Evolutionary conservation across 352 stramenopile species (phyloP).

Genomic region (Pythium insidiosum): DNA sequence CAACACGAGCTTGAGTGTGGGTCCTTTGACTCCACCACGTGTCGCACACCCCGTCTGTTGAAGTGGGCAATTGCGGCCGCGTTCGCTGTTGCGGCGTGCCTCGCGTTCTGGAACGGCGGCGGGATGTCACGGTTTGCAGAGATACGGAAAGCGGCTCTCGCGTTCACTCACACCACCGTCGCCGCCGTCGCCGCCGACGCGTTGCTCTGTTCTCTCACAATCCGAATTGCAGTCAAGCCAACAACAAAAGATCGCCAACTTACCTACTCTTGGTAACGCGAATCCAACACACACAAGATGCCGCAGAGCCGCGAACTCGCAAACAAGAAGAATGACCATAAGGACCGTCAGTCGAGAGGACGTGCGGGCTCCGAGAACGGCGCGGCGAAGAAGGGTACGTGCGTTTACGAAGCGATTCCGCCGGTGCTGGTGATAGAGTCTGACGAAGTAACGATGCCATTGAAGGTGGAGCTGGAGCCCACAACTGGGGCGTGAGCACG

Average conservation of each 20-base stretch:
- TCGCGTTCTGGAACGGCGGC: neutral
- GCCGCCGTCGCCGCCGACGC: too few relatives aligned
- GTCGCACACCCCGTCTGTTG: constrained; percentile 8
- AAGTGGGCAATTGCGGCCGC: too few relatives aligned
- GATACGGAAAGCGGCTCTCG: too few relatives aligned
- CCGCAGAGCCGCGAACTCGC: constrained; percentile 65
- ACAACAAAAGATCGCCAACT: constrained; percentile 1
- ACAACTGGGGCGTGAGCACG: constrained; percentile 70
- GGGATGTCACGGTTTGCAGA: constrained; percentile 6
- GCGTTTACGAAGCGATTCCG: too few relatives aligned
- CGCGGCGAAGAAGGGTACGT: constrained; percentile 53
- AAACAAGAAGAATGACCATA: constrained; percentile 84
- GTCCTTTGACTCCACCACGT: too few relatives aligned
- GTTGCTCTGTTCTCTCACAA: constrained; percentile 4
- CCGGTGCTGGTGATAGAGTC: too few relatives aligned
- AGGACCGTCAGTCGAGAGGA: constrained; percentile 76
- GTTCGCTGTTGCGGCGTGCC: too few relatives aligned
- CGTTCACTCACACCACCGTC: too few relatives aligned
- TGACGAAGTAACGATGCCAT: too few relatives aligned
- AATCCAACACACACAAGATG: constrained; percentile 27
- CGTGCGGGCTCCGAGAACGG: constrained; percentile 27
- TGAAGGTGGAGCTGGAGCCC: constrained; percentile 63
- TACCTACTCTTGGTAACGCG: neutral
- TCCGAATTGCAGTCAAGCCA: constrained; percentile 2
- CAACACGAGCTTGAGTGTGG: too few relatives aligned